Evolutionary conservation across 331 rosid genomes (phyloP).

Genomic region (Phaseolus coccineus): DNA sequence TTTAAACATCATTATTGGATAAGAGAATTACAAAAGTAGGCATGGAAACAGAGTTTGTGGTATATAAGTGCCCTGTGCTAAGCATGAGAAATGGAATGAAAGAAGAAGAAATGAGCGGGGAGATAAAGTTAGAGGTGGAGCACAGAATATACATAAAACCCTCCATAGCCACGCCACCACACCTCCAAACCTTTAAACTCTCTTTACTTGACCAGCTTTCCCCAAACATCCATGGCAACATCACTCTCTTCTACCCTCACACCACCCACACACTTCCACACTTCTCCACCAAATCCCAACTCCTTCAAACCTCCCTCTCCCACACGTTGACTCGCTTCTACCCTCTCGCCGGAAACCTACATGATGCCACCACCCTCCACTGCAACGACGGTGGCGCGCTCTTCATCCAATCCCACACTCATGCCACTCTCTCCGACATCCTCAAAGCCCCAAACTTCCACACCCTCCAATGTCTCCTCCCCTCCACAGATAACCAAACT

Average conservation of each 20-base stretch:
- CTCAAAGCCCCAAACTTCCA: slow-evolving; percentile 44
- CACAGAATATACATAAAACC: slow-evolving; percentile 49
- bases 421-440: slow-evolving; percentile 42
- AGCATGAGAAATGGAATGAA: no score
- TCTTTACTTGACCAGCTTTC: slow-evolving; percentile 53
- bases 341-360: slow-evolving; percentile 58
- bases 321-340: slow-evolving; percentile 45
- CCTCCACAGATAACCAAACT: slow-evolving; percentile 29
- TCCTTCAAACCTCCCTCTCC: slow-evolving; percentile 54
- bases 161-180: slow-evolving; percentile 33
- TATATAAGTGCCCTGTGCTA: no score
- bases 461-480: slow-evolving; percentile 43
- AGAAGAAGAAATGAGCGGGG: not conserved
- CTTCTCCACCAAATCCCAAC: slow-evolving; percentile 45
- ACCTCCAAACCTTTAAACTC: slow-evolving; percentile 44
- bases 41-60: no score
- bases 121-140: slow-evolving; percentile 23
- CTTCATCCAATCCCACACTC: slow-evolving; percentile 47
- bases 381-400: slow-evolving; percentile 51
- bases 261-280: not conserved
- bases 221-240: slow-evolving; percentile 47
- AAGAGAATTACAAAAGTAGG: no score
- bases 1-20: no score
- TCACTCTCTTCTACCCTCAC: slow-evolving; percentile 45
- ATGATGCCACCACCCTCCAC: slow-evolving; percentile 43